Conservation (phyloP, 1,284 basidiomycete species). For the Gomphus sp. region DNA sequence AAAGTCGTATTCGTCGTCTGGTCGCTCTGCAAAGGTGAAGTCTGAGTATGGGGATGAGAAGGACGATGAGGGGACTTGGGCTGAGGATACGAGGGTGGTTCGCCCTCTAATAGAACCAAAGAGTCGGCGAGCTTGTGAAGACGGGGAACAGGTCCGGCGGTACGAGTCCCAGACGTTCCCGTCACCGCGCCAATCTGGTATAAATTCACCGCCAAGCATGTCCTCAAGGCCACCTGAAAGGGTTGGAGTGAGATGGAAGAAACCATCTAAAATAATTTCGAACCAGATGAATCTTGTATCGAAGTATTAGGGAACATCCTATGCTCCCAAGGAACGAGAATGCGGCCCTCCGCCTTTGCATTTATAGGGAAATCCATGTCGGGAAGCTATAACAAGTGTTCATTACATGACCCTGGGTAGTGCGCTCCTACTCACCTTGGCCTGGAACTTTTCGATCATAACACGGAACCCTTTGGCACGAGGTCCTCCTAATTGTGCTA, state of each 20-base stretch:
- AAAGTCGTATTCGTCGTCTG: conserved; percentile 64
- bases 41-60: conserved; percentile 33
- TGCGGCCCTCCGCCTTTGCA: conserved; percentile 83
- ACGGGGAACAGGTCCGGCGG: conserved; percentile 80
- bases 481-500: conserved; percentile 29
- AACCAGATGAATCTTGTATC: conserved; percentile 41
- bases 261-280: conserved; percentile 17
- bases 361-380: conserved; percentile 91
- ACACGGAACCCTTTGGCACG: conserved; percentile 67
- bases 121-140: conserved; percentile 70
- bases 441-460: conserved; percentile 67
- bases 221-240: conserved; percentile 43
- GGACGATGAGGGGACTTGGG: conserved; percentile 16
- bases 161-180: conserved; percentile 90
- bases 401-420: conserved; percentile 4
- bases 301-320: conserved; percentile 62
- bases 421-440: conserved; percentile 36
- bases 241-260: conserved; percentile 5
- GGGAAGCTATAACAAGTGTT: conserved; percentile 48
- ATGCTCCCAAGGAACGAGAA: conserved; percentile 85
- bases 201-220: conserved; percentile 63
- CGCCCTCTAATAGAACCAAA: conserved; percentile 60
- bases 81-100: conserved; percentile 27
- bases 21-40: conserved; percentile 49
- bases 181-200: conserved; percentile 74